Conservation (phyloP, 306 rosid species). For the Cucumis cinereus region DNA sequence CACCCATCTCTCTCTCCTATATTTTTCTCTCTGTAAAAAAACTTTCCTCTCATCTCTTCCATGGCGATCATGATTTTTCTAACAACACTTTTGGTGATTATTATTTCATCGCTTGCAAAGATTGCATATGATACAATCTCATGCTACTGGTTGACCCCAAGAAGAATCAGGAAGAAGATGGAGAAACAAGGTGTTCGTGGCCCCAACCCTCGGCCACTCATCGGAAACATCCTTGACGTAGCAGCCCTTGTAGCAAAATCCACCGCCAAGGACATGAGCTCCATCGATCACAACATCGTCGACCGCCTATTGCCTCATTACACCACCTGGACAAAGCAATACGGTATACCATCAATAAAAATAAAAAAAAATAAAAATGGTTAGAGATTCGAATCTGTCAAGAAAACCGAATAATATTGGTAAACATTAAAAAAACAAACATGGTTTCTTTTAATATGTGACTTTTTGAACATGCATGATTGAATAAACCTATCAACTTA, state of each 20-base stretch:
- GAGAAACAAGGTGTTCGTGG: constrained; percentile 82
- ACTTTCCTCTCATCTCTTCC: background rate
- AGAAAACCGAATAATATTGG: too few species aligned
- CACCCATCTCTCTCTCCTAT: background rate
- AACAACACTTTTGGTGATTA: constrained; percentile 15
- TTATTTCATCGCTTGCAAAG: constrained; percentile 25
- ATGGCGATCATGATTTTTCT: constrained; percentile 32
- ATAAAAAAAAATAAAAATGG: too few species aligned
- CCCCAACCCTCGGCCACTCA: constrained; percentile 52
- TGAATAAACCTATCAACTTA: background rate
- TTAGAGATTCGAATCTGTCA: background rate
- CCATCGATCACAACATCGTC: constrained; percentile 69
- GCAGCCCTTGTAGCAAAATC: constrained; percentile 42
- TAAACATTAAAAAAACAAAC: too few species aligned
- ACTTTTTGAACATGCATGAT: background rate
- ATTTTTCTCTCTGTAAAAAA: background rate
- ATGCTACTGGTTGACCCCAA: constrained; percentile 55
- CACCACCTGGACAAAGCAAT: constrained; percentile 57
- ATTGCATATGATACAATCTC: constrained; percentile 35
- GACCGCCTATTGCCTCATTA: constrained; percentile 80
- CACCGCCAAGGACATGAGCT: constrained; percentile 58
- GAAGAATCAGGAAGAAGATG: constrained; percentile 62
- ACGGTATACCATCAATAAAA: constrained; percentile 23
- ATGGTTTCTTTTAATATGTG: background rate
- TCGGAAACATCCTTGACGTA: constrained; percentile 72